Evolutionary conservation across 129 eudicot species (phyloP).

Genomic region (Erigeron canadensis): DNA sequence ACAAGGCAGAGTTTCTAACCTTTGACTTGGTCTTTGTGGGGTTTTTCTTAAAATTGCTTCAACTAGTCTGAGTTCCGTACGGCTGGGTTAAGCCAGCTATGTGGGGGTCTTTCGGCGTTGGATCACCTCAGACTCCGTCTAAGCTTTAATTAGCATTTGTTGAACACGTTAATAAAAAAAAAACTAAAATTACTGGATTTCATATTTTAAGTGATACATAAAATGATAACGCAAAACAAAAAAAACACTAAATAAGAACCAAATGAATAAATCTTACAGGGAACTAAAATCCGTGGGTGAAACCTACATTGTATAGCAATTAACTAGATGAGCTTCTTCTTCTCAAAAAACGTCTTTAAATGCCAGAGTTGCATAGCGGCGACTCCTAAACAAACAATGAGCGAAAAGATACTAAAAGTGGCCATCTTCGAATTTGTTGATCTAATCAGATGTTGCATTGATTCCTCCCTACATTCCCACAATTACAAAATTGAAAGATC

Average conservation of each 20-base stretch:
- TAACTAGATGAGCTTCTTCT: constrained; percentile 53
- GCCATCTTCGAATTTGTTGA: constrained; percentile 56
- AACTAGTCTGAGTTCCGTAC: no score
- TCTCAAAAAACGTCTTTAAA: constrained; percentile 59
- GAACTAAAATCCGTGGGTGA: neutral
- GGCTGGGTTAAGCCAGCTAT: no score
- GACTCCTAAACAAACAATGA: constrained; percentile 46
- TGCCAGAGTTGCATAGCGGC: constrained; percentile 59
- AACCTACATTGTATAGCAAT: neutral
- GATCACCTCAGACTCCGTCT: no score
- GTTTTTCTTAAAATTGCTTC: no score
- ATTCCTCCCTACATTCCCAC: constrained; percentile 40
- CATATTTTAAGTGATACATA: neutral
- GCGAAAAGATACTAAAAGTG: constrained; percentile 49
- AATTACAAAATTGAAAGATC: neutral
- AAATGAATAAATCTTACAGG: neutral
- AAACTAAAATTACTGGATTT: no score
- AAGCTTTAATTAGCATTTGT: no score
- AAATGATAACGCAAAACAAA: neutral
- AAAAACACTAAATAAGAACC: neutral
- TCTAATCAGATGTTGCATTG: constrained; percentile 49
- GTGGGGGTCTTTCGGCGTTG: no score
- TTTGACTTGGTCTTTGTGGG: no score
- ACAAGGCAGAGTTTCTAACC: no score
- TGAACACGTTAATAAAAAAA: no score